These are phyloP conservation scores for Colletotrichum camelliae DNA, from an alignment of 2,329 filamentous ascomycete genomes.

Conservation along the genomic window DNA sequence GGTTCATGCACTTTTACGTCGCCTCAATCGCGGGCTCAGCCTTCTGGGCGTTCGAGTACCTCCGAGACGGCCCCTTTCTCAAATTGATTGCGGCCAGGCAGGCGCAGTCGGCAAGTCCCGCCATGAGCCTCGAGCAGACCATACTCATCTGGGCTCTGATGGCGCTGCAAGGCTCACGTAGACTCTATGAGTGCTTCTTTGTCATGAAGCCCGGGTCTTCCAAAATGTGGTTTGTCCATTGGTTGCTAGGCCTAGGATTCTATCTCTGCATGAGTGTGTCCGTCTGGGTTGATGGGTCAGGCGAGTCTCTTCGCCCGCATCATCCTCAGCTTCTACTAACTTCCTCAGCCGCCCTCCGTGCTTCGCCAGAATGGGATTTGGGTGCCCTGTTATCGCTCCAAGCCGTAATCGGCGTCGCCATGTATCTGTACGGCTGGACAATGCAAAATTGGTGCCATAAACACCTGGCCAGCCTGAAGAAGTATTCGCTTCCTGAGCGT, in stretches of 20 bases:
- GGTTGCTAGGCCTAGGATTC: conserved; percentile 77
- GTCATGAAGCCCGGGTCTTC: conserved; percentile 72
- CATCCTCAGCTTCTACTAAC: neutral
- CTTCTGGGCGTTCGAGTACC: conserved; percentile 76
- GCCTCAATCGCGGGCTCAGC: conserved; percentile 71
- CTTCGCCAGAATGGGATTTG: neutral
- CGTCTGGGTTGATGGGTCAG: conserved; percentile 83
- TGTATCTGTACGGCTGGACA: conserved; percentile 73
- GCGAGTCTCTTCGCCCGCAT: conserved; percentile 51
- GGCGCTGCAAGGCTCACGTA: conserved; percentile 74
- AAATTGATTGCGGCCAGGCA: conserved; percentile 48
- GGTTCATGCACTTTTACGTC: conserved; percentile 89
- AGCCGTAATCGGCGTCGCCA: conserved; percentile 58
- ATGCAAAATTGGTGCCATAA: conserved; percentile 78
- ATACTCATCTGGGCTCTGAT: conserved; percentile 74
- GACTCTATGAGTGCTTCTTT: conserved; percentile 75
- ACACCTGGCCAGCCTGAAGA: conserved; percentile 73
- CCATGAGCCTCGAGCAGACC: conserved; percentile 69
- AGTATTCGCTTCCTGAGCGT: conserved; percentile 81
- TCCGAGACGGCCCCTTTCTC: conserved; percentile 59
- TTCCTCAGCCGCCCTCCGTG: neutral
- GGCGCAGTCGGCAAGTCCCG: conserved; percentile 28
- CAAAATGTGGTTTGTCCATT: conserved; percentile 86
- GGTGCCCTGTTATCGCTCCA: conserved; percentile 26
- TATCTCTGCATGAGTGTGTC: conserved; percentile 77